These are phyloP conservation scores for Corymbia maculata DNA, from an alignment of 345 rosid genomes.

Conservation along the genomic window DNA sequence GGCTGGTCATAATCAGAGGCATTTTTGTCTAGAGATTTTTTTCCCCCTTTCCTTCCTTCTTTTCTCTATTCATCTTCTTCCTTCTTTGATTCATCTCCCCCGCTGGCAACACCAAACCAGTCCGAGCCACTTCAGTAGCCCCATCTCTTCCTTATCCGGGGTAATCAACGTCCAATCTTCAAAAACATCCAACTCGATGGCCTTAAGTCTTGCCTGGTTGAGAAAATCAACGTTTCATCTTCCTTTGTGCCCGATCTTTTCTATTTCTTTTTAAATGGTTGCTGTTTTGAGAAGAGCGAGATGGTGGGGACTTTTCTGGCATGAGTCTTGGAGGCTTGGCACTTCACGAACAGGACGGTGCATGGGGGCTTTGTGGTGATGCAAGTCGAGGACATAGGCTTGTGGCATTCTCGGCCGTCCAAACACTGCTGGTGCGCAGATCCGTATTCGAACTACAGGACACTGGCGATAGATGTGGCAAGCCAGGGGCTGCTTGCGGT, in stretches of 20 bases:
- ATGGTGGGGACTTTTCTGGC: neutral
- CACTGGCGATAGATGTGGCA: neutral
- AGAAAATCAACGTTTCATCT: neutral
- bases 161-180: neutral
- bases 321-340: neutral
- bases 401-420: neutral
- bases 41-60: neutral
- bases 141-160: neutral
- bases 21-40: neutral
- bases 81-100: neutral
- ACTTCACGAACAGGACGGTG: neutral
- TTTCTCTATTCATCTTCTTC: neutral
- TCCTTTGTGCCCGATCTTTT: neutral
- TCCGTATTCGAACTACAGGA: neutral
- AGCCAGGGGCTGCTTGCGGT: neutral
- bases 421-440: neutral
- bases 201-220: neutral
- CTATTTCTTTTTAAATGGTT: too few species aligned
- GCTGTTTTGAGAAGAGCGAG: neutral
- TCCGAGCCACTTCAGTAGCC: neutral
- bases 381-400: neutral
- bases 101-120: neutral
- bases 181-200: neutral
- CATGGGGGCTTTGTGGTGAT: neutral
- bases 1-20: neutral